Evolutionary conservation across 352 stramenopile genomes (phyloP), one percentile per base, ranked within the genome.

Genomic region (Phytopythium oedochilum): DNA sequence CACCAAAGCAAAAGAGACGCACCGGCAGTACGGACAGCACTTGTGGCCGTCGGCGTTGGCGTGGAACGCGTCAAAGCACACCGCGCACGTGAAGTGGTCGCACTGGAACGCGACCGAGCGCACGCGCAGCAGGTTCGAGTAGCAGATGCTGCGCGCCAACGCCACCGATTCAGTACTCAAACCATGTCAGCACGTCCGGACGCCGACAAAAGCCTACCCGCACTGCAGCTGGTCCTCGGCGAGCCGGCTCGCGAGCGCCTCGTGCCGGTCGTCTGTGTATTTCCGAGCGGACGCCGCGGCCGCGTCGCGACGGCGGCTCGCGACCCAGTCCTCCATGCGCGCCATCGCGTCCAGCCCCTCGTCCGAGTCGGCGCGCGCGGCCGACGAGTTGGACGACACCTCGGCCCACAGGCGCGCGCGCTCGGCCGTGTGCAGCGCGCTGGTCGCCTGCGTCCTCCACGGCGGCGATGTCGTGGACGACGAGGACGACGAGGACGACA

Each of bases 11-110:
- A 26, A 12, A 32, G 40, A 28, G 5, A 40, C 47, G 9, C 23
- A 81, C 71, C 78, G 66, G 60, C 78, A 89, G 54, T 87, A 89
- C 3, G 78, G 78, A 23, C 78, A 89, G 51, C 72, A 82, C 48
- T 89, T 89, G 43, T 75, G 56, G 3, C 75, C 75, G n/a, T 68
- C 55, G 31, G 64, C 43, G 28, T 78, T 85, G 25, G 60, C 68
- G 10, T 74, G 68, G 39, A 89, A 61, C 20, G 75, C 76, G 17
- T 69, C 61, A 29, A 78, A 83, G 57, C 78, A 89, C 56, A 81
- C 73, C 5, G 53, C 66, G 36, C 78, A 89, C 11, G 72, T 76
- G 40, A 87, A 86, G 45, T 89, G 78, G 57, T 89, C 66, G 55
- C 78, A 87, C 22, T 70, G 58, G 61, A 89, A 89, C 17, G 68